Evolutionary conservation across 73 alveolate genomes (phyloP), one percentile per base, ranked within the genome.

Genomic region (Paramecium sexaurelia): DNA sequence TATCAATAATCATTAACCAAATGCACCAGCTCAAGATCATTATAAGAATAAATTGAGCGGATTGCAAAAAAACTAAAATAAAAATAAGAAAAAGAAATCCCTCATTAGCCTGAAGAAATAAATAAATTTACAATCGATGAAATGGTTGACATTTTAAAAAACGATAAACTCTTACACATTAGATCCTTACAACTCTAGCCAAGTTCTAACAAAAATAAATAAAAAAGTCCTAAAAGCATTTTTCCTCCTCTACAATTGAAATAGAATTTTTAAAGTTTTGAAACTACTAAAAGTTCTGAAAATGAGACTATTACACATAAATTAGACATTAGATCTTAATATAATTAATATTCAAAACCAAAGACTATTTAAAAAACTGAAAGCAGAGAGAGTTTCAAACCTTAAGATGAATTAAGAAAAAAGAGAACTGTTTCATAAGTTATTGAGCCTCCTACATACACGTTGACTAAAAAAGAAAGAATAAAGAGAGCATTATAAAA

Each of bases 1-100:
- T 29, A 29, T 26, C 11, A 32, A 51, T 20, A 51, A 51, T 51
- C 67, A 61, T 29, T 61, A 32, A 61, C 39, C 20, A 61, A 61
- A 29, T 61, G 83, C 83, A 61, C 83, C 3, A 61, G 83, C 7
- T 61, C 83, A 29, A 61, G 83, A 61, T 61, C 83, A 13, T 32
- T 61, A 29, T 61, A 61, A 61, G 83, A 61, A 32, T 61, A 61
- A 61, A 61, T 61, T 29, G 83, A 61, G n/a, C 20, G 43, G 26
- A 61, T 61, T 11, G 83, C 83, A 5, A 26, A 32, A 9, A 61
- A 61, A 32, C 43, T 61, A 5, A 61, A 61, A 61, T 61, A 22
- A 61, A 61, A 61, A 32, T 32, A 61, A 24, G 83, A 61, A 29
- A 61, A 61, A 61, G 83, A 61, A 24, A 61, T 11, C 7, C 47